Conservation (phyloP, 306 rosid species). For the Acacia acuminata region DNA sequence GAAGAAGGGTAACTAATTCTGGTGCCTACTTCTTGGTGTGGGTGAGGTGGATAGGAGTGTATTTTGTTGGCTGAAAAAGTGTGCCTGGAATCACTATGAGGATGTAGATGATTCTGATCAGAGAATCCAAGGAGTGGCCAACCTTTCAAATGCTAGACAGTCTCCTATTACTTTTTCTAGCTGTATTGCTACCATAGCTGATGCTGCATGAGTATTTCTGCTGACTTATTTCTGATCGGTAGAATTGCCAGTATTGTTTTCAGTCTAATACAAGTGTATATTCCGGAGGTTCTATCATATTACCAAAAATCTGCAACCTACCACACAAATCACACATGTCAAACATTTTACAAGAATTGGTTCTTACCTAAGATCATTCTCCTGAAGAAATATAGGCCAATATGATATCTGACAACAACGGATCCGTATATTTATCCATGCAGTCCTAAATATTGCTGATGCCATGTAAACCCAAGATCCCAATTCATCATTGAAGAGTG, state of each 20-base stretch:
- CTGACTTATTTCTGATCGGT: neutral
- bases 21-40: neutral
- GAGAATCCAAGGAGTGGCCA: neutral
- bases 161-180: neutral
- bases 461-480: constrained; percentile 60
- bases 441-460: constrained; percentile 51
- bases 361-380: constrained; percentile 70
- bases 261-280: neutral
- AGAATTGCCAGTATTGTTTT: neutral
- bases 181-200: neutral
- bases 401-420: constrained; percentile 84
- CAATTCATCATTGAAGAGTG: constrained; percentile 43
- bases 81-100: neutral
- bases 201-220: neutral
- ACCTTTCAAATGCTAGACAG: neutral
- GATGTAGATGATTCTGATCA: neutral
- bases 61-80: neutral
- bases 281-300: neutral
- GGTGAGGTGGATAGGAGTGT: neutral
- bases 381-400: constrained; percentile 90
- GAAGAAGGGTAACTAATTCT: neutral
- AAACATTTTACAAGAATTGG: constrained; percentile 10
- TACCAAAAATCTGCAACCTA: constrained; percentile 26
- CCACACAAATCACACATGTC: constrained; percentile 21
- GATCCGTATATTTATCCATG: constrained; percentile 63